Evolutionary conservation across 2,329 filamentous ascomycete genomes (phyloP).

Genomic region (Talaromyces funiculosus): DNA sequence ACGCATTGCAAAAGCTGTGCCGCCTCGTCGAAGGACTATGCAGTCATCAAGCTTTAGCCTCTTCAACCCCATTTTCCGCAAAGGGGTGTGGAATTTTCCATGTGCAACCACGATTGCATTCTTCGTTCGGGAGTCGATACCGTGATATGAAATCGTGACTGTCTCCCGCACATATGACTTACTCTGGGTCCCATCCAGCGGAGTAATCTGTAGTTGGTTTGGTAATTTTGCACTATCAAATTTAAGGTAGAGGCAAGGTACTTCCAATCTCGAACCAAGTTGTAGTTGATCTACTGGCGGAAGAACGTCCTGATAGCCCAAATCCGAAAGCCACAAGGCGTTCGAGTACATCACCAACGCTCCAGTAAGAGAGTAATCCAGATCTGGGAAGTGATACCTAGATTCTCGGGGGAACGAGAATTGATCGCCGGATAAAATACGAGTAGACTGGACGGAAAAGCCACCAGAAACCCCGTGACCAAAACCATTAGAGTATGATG

Average conservation of each 20-base stretch:
- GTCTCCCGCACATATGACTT: constrained; percentile 30
- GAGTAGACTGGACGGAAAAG: constrained; percentile 22
- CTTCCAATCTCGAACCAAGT: constrained; percentile 25
- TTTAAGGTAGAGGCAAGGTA: constrained; percentile 32
- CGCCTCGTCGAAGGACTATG: constrained; percentile 29
- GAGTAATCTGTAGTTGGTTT: constrained; percentile 23
- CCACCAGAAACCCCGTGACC: constrained; percentile 12
- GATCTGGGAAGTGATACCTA: constrained; percentile 27
- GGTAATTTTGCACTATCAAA: constrained; percentile 29
- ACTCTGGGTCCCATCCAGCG: constrained; percentile 23
- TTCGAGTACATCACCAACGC: constrained; percentile 35
- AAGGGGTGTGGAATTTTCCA: constrained; percentile 26
- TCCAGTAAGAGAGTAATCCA: constrained; percentile 32
- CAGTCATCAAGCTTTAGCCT: constrained; percentile 26
- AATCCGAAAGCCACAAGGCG: constrained; percentile 28
- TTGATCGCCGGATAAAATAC: constrained; percentile 27
- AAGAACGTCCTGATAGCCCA: constrained; percentile 25
- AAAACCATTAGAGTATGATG: constrained; percentile 14
- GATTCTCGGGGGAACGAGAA: constrained; percentile 18
- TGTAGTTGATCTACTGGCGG: constrained; percentile 27
- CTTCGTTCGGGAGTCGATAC: constrained; percentile 30
- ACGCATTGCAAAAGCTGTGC: constrained; percentile 34
- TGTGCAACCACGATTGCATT: constrained; percentile 32
- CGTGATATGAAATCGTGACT: constrained; percentile 34
- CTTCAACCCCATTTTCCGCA: constrained; percentile 24